A percentile compares a stretch with the other conserved stretches of the same genome.
Conservation (phyloP, 2,329 filamentous ascomycete species). For the Geoglossum cookeanum region DNA sequence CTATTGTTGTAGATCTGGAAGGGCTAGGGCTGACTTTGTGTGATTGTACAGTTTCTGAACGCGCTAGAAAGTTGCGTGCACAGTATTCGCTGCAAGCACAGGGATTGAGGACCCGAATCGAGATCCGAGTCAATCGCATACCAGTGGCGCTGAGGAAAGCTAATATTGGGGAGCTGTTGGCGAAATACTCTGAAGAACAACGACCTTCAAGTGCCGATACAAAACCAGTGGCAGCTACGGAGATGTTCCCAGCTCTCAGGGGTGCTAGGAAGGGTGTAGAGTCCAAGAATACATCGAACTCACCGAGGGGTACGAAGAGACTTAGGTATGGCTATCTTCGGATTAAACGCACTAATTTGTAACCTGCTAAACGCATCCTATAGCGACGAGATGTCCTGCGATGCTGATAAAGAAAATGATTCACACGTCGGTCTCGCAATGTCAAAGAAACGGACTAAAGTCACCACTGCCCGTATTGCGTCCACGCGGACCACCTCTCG, state of each 20-base stretch:
- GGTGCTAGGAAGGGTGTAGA: background rate
- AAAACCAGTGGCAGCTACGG: background rate
- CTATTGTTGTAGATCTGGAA: too few species aligned
- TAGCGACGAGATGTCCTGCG: constrained; percentile 37
- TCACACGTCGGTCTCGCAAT: constrained; percentile 35
- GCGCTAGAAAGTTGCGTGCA: constrained; percentile 68
- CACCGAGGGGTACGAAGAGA: constrained; percentile 14
- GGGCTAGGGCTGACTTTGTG: constrained; percentile 14
- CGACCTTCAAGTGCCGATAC: constrained; percentile 7
- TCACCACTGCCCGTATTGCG: constrained; percentile 24
- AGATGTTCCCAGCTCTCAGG: background rate
- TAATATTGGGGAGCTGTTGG: constrained; percentile 64
- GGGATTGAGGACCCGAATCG: constrained; percentile 66
- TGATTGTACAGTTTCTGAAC: constrained; percentile 50
- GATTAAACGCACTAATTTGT: constrained; percentile 9
- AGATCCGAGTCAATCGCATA: constrained; percentile 85
- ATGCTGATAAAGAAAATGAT: constrained; percentile 56
- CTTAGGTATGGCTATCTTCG: constrained; percentile 13
- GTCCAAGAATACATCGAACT: constrained; percentile 1
- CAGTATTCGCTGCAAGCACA: constrained; percentile 81
- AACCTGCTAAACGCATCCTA: constrained; percentile 10
- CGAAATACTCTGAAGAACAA: constrained; percentile 23
- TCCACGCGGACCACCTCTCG: constrained; percentile 22
- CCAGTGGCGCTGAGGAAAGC: constrained; percentile 58
- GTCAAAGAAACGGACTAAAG: constrained; percentile 45